These are phyloP conservation scores for Linderniella brevidens DNA, from an alignment of 257 asterid genomes.

Conservation along the genomic window DNA sequence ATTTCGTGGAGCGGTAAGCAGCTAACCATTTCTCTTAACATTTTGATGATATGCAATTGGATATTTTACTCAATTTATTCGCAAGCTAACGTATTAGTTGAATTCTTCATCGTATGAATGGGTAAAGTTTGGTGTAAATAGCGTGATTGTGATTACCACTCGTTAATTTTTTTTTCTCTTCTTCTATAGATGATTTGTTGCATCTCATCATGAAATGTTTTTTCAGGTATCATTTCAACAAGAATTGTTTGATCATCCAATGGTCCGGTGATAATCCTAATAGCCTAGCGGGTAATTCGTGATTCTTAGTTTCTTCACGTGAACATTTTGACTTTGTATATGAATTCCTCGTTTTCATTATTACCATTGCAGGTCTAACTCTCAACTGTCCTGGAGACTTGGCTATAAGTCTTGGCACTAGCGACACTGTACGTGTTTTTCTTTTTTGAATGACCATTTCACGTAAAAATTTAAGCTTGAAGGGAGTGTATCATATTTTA, in stretches of 20 bases:
- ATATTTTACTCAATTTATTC: no score
- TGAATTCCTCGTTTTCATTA: not conserved
- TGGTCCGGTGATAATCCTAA: slow-evolving; percentile 99
- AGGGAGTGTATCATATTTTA: no score
- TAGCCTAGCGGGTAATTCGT: slow-evolving; percentile 71
- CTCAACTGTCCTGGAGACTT: slow-evolving; percentile 75
- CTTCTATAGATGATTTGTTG: not conserved
- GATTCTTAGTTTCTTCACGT: not conserved
- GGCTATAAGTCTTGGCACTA: slow-evolving; percentile 90
- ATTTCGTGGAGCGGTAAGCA: slow-evolving; percentile 60
- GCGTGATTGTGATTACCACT: no score
- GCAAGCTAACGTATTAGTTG: no score
- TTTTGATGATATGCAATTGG: no score
- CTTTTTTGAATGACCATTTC: slow-evolving; percentile 1
- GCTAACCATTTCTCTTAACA: not conserved
- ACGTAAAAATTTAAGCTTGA: no score
- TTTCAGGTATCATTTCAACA: slow-evolving; percentile 66
- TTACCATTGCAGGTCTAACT: slow-evolving; percentile 37
- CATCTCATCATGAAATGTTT: slow-evolving; percentile 11
- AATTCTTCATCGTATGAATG: no score
- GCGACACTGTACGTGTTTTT: slow-evolving; percentile 63
- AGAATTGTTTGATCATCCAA: slow-evolving; percentile 53
- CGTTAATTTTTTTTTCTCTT: no score
- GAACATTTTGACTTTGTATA: not conserved
- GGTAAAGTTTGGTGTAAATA: no score